Conservation (phyloP, 768 basidiomycete species). For the Lenzites betulinus region DNA sequence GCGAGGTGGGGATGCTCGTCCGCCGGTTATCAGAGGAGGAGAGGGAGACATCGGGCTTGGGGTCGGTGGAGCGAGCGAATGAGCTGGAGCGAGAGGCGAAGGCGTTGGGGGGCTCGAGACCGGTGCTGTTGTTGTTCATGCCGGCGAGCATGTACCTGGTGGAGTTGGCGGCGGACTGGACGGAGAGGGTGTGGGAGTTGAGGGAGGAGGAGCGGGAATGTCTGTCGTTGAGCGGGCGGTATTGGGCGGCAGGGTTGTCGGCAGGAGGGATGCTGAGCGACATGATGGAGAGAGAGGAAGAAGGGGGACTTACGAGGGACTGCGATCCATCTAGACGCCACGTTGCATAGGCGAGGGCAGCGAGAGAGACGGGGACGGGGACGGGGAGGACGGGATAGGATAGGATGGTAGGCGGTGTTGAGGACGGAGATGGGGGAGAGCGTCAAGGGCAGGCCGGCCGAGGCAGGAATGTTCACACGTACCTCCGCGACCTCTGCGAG, state of each 20-base stretch:
- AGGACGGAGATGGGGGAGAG: constrained; percentile 6
- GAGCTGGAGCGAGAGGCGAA: constrained; percentile 35
- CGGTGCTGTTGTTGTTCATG: constrained; percentile 28
- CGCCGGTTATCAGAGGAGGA: constrained; percentile 12
- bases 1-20: constrained; percentile 34
- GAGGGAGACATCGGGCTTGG: constrained; percentile 29
- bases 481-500: constrained; percentile 1
- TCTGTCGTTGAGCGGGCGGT: constrained; percentile 24
- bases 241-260: constrained; percentile 7
- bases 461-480: constrained; percentile 20
- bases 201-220: constrained; percentile 39
- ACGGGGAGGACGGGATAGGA: neutral
- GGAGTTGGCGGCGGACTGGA: constrained; percentile 47
- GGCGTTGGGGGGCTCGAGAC: constrained; percentile 43
- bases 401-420: neutral
- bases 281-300: constrained; percentile 15
- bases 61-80: constrained; percentile 27
- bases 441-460: constrained; percentile 5
- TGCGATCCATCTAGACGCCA: constrained; percentile 29
- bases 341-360: constrained; percentile 15
- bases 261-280: neutral
- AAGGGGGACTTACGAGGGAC: constrained; percentile 23
- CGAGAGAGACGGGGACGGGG: constrained; percentile 1
- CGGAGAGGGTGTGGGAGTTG: constrained; percentile 29
- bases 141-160: constrained; percentile 50